Evolutionary conservation across 164 flowering plant genomes (phyloP).

Genomic region (Aristolochia californica): DNA sequence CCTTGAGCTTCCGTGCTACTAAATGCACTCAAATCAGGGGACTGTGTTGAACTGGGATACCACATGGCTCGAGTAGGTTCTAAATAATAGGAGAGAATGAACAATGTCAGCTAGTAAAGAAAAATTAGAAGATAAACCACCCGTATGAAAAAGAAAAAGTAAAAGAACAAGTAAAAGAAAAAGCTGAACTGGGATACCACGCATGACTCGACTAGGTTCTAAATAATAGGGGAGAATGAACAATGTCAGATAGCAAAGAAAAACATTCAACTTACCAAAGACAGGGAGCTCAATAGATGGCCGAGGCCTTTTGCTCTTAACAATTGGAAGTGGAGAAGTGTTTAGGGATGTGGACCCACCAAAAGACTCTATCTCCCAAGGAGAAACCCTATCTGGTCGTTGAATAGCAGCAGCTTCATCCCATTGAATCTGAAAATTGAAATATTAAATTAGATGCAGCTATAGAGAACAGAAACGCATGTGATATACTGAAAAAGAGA

Average conservation of each 20-base stretch:
- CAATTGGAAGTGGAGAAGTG: constrained; percentile 2
- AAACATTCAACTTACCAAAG: constrained; percentile 22
- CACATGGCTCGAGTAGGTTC: constrained; percentile 37
- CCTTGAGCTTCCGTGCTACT: constrained; percentile 31
- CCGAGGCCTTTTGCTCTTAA: constrained; percentile 57
- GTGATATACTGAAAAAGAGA: too few species aligned
- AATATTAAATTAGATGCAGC: background rate
- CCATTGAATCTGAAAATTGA: constrained; percentile 65
- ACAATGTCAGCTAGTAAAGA: background rate
- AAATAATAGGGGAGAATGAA: constrained; percentile 4
- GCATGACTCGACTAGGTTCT: constrained; percentile 35
- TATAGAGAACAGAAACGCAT: background rate
- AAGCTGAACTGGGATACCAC: constrained; percentile 41
- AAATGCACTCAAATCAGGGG: constrained; percentile 24
- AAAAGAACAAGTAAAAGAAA: too few species aligned
- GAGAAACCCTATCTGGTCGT: constrained; percentile 82
- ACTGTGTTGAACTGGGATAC: constrained; percentile 33
- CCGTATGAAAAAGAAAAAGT: background rate
- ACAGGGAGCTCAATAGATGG: constrained; percentile 33
- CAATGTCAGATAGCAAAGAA: background rate
- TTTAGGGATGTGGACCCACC: constrained; percentile 32
- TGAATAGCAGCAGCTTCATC: constrained; percentile 68
- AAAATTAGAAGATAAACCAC: background rate
- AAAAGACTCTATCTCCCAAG: constrained; percentile 88
- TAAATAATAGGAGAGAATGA: constrained; percentile 10